Evolutionary conservation across 208 protist species (phyloP), one percentile per base, ranked within the genome.

Genomic region (Trypanosoma avium): DNA sequence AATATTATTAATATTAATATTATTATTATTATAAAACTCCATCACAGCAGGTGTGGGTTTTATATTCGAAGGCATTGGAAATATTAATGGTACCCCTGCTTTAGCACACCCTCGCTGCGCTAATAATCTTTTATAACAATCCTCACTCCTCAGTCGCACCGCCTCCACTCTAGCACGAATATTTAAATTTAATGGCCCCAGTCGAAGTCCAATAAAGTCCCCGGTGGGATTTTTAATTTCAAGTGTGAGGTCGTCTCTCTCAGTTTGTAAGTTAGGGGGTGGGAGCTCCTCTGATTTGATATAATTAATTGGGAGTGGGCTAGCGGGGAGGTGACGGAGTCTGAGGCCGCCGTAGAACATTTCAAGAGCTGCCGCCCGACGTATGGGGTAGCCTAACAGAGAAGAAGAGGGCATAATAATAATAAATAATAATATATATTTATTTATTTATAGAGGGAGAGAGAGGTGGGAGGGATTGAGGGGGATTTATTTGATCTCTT

Each of bases 291-390:
- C 88, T 59, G 79, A 86, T 5, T 32, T 43, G 17, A 79, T 82
- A 27, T 52, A 61, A 36, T 83, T 70, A 3, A 95, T 66, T 8
- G 67, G 49, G 49, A 88, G 86, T 6, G 85, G 73, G 10, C 27
- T 47, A 21, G 73, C 71, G 3, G 79, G 74, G 9, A 95, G 77
- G 65, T 86, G 62, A 27, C 74, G 70, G 12, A 90, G 61, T n/a
- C 88, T 79, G 8, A 83, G 75, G 15, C 88, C 88, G 26, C 88
- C 88, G 73, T 92, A 91, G 1, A 95, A 63, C 81, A 95, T 84
- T 43, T 92, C 83, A 32, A 52, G 75, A 10, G 82, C 83, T 0
- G 88, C 77, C 0, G 88, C 74, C 15, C 74, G 72, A 1, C 81
- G 81, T 32, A 95, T 58, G 1, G 80, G 69, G 68, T 95, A 95